Conservation (phyloP, 768 basidiomycete genomes). For the Kockovaella imperatae region DNA sequence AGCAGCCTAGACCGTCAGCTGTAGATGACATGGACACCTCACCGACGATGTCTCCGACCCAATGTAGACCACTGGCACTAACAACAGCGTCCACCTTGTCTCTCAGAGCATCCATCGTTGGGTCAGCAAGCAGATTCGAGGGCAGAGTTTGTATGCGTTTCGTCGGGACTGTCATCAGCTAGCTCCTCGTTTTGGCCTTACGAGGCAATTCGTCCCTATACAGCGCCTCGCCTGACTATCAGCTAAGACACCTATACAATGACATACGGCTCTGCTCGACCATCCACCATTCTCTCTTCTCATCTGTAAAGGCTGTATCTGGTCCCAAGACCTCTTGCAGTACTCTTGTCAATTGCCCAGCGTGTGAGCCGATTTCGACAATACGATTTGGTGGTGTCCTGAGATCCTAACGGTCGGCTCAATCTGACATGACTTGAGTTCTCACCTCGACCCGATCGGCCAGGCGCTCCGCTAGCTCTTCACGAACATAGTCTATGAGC, state of each 20-base stretch:
- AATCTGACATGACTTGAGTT: conserved; percentile 3
- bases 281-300: conserved; percentile 59
- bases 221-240: conserved; percentile 55
- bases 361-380: conserved; percentile 79
- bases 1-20: conserved; percentile 52
- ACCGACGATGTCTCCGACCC: conserved; percentile 98
- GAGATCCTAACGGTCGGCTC: conserved; percentile 62
- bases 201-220: conserved; percentile 83
- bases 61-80: conserved; percentile 85
- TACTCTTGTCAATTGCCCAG: conserved; percentile 84
- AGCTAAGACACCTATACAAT: neutral
- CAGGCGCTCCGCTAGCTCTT: conserved; percentile 83
- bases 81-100: conserved; percentile 85
- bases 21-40: conserved; percentile 12
- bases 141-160: conserved; percentile 76
- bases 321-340: conserved; percentile 45
- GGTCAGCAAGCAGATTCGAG: conserved; percentile 59
- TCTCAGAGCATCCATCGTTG: conserved; percentile 51
- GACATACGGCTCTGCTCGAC: conserved; percentile 73
- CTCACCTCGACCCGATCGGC: conserved; percentile 77
- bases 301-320: conserved; percentile 6
- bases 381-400: conserved; percentile 71
- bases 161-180: conserved; percentile 56
- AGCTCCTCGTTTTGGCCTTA: conserved; percentile 36
- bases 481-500: conserved; percentile 81